Conservation (phyloP, 257 asterid genomes). For the Solanum ahanhuiri region DNA sequence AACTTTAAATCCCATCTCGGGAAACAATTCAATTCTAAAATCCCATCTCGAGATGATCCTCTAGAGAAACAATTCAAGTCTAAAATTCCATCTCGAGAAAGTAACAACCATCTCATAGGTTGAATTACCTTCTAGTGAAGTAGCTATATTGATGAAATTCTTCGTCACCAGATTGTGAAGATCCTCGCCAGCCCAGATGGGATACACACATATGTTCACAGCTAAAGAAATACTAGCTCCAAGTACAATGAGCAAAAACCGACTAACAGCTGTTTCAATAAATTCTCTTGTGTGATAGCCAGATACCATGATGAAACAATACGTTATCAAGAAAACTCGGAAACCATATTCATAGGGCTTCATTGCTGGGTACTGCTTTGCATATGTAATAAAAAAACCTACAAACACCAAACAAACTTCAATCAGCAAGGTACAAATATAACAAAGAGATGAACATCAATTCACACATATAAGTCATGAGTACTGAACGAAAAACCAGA, state of each 20-base stretch:
- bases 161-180: conserved; percentile 59
- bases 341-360: conserved; percentile 73
- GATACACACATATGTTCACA: conserved; percentile 55
- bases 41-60: background rate
- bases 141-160: conserved; percentile 54
- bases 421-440: background rate
- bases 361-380: conserved; percentile 60
- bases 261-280: conserved; percentile 37
- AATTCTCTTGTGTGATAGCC: conserved; percentile 57
- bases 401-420: background rate
- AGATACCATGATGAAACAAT: conserved; percentile 64
- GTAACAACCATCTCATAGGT: background rate
- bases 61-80: background rate
- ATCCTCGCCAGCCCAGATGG: conserved; percentile 91
- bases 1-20: background rate
- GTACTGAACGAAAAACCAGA: conserved; percentile 17
- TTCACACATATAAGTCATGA: background rate
- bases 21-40: background rate
- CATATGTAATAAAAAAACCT: conserved; percentile 48
- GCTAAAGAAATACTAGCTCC: conserved; percentile 56
- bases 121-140: conserved; percentile 62
- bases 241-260: conserved; percentile 58
- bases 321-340: conserved; percentile 69
- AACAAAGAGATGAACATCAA: background rate
- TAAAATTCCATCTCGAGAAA: background rate